Conservation (phyloP, 345 rosid species). For the Dimocarpus longan region DNA sequence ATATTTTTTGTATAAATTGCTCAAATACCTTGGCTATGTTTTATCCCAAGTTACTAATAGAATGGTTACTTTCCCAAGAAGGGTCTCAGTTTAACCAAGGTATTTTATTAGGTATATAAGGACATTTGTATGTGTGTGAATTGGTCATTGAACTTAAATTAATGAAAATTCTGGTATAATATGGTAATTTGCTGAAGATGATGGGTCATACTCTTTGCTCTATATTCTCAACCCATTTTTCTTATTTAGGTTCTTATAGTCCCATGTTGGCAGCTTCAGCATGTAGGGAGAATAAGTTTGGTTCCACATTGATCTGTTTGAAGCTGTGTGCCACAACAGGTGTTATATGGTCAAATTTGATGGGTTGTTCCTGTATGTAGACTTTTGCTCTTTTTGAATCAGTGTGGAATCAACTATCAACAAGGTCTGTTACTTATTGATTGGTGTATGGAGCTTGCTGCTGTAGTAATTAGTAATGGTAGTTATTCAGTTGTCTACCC, state of each 20-base stretch:
- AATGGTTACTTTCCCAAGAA: no score
- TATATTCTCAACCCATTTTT: neutral
- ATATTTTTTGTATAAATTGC: neutral
- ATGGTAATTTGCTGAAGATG: neutral
- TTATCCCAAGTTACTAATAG: neutral
- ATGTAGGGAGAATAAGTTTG: neutral
- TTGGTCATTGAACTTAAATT: neutral
- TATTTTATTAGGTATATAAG: neutral
- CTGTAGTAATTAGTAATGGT: neutral
- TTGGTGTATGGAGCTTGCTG: neutral
- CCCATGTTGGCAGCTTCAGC: conserved; percentile 1
- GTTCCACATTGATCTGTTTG: neutral
- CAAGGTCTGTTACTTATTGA: neutral
- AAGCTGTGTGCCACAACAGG: neutral
- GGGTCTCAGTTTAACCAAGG: neutral
- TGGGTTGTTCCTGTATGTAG: neutral
- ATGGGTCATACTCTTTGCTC: neutral
- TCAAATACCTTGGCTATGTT: neutral
- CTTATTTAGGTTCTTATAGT: neutral
- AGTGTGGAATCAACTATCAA: neutral
- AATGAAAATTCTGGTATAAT: neutral
- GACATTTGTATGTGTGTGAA: neutral
- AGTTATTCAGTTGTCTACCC: neutral
- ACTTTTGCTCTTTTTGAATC: neutral
- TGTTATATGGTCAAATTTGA: neutral